phyloP scores from a whole-genome alignment of 148 eudicot species.

The Polygonum aviculare region DNA sequence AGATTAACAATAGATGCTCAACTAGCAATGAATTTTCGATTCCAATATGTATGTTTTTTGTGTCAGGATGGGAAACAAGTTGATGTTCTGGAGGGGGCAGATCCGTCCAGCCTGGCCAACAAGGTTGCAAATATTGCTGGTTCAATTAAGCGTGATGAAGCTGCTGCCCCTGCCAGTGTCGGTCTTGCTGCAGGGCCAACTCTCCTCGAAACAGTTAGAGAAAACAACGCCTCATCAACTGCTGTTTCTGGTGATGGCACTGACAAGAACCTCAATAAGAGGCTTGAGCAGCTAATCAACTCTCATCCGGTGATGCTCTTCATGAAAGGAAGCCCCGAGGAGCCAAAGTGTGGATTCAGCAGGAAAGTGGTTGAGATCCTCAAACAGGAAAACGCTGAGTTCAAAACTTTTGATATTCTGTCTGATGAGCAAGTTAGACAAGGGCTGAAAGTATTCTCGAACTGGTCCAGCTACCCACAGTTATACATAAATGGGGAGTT shows the following conservation, averaged over 20 bases:
- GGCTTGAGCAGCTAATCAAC: slow-evolving; percentile 46
- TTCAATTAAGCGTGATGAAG: slow-evolving; percentile 43
- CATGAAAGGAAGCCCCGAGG: slow-evolving; percentile 91
- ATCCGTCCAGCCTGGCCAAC: slow-evolving; percentile 87
- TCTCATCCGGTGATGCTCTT: slow-evolving; percentile 84
- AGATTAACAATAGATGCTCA: too few species aligned
- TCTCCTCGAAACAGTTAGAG: slow-evolving; percentile 63
- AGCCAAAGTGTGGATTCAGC: slow-evolving; percentile 91
- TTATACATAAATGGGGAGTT: slow-evolving; percentile 87
- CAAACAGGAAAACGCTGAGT: slow-evolving; percentile 54
- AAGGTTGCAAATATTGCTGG: slow-evolving; percentile 89
- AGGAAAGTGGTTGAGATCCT: slow-evolving; percentile 90
- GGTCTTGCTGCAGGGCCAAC: slow-evolving; percentile 92
- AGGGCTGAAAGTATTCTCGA: slow-evolving; percentile 86
- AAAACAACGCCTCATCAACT: slow-evolving; percentile 35
- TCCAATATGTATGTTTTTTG: slow-evolving; percentile 8
- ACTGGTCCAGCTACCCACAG: slow-evolving; percentile 99
- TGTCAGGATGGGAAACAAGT: slow-evolving; percentile 68
- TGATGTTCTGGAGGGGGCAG: slow-evolving; percentile 94
- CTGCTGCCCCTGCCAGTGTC: slow-evolving; percentile 91
- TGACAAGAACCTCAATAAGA: slow-evolving; percentile 33
- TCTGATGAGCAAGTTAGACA: slow-evolving; percentile 83
- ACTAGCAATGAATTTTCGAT: too few species aligned
- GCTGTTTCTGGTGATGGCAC: neutral
- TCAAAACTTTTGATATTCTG: slow-evolving; percentile 70